A percentile compares a stretch with the other conserved stretches of the same genome.
Evolutionary conservation across 2,329 filamentous ascomycete species (phyloP).

Genomic region (Didymella exigua): DNA sequence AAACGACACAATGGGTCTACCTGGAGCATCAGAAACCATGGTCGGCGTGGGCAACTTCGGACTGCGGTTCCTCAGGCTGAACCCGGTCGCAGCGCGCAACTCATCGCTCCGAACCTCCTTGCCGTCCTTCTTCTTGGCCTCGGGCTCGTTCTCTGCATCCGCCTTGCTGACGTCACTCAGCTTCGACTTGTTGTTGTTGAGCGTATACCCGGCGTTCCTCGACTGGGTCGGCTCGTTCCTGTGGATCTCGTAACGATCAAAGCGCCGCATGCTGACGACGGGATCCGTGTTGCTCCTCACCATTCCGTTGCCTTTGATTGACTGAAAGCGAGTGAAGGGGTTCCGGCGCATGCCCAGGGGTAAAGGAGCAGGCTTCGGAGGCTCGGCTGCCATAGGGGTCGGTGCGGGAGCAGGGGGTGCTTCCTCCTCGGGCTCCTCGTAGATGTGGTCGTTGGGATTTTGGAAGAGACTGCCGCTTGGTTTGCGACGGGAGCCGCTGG

Average conservation of each 20-base stretch:
- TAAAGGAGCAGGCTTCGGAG: constrained; percentile 49
- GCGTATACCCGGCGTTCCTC: constrained; percentile 78
- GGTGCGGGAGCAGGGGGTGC: constrained; percentile 32
- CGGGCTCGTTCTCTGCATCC: constrained; percentile 40
- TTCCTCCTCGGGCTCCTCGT: constrained; percentile 77
- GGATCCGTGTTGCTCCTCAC: constrained; percentile 54
- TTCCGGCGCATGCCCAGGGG: constrained; percentile 64
- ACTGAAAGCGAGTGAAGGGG: constrained; percentile 66
- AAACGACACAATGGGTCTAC: constrained; percentile 97
- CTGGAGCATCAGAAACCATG: constrained; percentile 86
- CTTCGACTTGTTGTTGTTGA: constrained; percentile 59
- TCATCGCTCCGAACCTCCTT: constrained; percentile 85
- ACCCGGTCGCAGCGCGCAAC: constrained; percentile 87
- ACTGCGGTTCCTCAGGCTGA: constrained; percentile 85
- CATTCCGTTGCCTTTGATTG: constrained; percentile 54
- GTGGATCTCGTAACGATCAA: constrained; percentile 73
- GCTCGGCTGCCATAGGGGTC: constrained; percentile 36
- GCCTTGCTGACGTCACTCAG: constrained; percentile 34
- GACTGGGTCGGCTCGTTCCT: constrained; percentile 84
- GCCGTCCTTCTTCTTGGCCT: constrained; percentile 71
- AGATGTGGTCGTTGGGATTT: constrained; percentile 78
- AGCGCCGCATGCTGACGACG: constrained; percentile 50
- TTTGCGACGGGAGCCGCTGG: constrained; percentile 71
- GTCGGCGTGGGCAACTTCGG: constrained; percentile 85
- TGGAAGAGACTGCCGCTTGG: constrained; percentile 72